A percentile compares a stretch with the other conserved stretches of the same genome.
phyloP scores from a whole-genome alignment of 2,329 filamentous ascomycete species.

The Raffaelea ambrosiae region DNA sequence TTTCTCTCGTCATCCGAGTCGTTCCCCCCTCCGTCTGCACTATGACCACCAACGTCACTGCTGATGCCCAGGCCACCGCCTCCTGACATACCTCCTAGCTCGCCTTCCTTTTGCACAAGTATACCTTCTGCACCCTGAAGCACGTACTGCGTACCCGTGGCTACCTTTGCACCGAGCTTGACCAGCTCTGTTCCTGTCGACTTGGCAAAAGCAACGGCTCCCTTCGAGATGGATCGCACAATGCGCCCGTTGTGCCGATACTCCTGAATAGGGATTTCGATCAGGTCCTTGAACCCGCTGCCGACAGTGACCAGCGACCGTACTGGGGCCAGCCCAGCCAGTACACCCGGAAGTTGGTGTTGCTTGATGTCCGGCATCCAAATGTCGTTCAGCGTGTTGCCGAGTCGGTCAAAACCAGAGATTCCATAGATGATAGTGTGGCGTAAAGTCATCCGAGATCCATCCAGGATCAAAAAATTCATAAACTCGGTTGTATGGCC shows the following conservation, averaged over 20 bases:
- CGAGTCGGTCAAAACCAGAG: constrained; percentile 80
- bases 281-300: constrained; percentile 73
- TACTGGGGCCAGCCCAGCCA: constrained; percentile 85
- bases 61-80: constrained; percentile 23
- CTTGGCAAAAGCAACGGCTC: constrained; percentile 79
- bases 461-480: constrained; percentile 93
- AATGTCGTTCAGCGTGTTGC: constrained; percentile 84
- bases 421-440: constrained; percentile 92
- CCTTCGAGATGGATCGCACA: constrained; percentile 85
- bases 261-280: constrained; percentile 83
- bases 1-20: constrained; percentile 60
- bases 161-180: constrained; percentile 86
- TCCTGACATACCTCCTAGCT: constrained; percentile 4
- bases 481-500: constrained; percentile 96
- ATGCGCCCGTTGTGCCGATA: constrained; percentile 92
- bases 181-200: constrained; percentile 93
- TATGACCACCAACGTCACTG: constrained; percentile 15
- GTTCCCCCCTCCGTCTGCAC: constrained; percentile 4
- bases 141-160: constrained; percentile 89
- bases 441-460: constrained; percentile 74
- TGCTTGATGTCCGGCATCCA: constrained; percentile 91
- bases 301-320: constrained; percentile 86
- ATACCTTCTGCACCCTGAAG: constrained; percentile 81
- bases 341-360: constrained; percentile 80
- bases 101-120: constrained; percentile 47